A percentile compares a stretch with the other conserved stretches of the same genome.
phyloP scores from a whole-genome alignment of 1,139 yeast genomes.

The Diutina sp. region DNA sequence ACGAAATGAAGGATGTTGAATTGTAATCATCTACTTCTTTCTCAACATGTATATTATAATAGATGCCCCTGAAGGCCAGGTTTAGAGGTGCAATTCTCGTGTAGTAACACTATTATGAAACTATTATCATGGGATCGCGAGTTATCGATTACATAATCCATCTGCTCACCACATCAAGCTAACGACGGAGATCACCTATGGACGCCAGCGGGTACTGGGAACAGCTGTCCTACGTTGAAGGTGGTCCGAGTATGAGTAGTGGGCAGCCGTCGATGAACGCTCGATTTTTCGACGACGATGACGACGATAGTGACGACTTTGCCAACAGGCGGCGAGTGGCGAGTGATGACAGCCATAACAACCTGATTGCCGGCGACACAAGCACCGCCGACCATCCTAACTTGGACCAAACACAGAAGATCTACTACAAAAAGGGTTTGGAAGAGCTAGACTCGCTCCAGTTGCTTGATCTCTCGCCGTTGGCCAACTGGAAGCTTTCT shows the following conservation, averaged over 20 bases:
- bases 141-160: background rate
- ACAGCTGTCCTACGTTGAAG: background rate
- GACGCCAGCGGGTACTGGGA: slow-evolving; percentile 3
- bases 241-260: background rate
- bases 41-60: background rate
- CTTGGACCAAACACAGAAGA: slow-evolving; percentile 26
- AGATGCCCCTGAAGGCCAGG: background rate
- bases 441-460: slow-evolving; percentile 47
- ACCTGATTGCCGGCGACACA: background rate
- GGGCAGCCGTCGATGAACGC: background rate
- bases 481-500: slow-evolving; percentile 81
- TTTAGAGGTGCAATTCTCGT: background rate
- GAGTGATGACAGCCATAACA: background rate
- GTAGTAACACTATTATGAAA: too few relatives aligned
- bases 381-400: background rate
- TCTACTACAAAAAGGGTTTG: slow-evolving; percentile 34
- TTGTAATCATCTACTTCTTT: slow-evolving; percentile 4
- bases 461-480: slow-evolving; percentile 58
- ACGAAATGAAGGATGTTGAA: slow-evolving; percentile 10
- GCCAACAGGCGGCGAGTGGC: background rate
- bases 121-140: background rate
- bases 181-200: background rate
- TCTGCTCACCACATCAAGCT: background rate
- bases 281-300: background rate
- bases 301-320: background rate